Percentiles rank a stretch among this genome's conserved stretches.
Conservation (phyloP, 2,329 filamentous ascomycete species). For the Colletotrichum higginsianum region DNA sequence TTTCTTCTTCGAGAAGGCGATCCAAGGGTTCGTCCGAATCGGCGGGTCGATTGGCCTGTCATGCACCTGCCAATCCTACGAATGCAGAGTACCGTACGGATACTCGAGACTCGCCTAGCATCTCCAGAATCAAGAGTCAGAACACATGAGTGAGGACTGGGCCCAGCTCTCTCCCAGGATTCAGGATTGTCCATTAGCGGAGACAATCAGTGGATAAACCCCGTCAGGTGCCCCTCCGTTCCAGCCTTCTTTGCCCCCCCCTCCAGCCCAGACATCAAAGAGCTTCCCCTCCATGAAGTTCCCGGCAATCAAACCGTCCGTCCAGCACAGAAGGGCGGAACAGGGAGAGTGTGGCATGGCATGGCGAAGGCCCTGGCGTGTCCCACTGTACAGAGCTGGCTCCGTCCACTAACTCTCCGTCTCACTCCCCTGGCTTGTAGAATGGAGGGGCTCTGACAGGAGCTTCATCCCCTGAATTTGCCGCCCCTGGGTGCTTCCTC, state of each 20-base stretch:
- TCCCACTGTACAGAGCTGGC: slow-evolving; percentile 33
- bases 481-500: slow-evolving; percentile 1
- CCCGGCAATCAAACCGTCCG: slow-evolving; percentile 1
- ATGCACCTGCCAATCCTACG: slow-evolving; percentile 2
- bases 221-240: background rate
- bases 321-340: slow-evolving; percentile 1
- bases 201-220: slow-evolving; percentile 1
- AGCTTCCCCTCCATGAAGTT: slow-evolving; percentile 4
- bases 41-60: slow-evolving; percentile 12
- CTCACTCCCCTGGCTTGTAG: slow-evolving; percentile 1
- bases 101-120: no score
- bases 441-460: slow-evolving; percentile 26
- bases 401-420: background rate
- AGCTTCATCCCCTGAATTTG: slow-evolving; percentile 28
- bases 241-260: slow-evolving; percentile 8
- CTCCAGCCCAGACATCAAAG: slow-evolving; percentile 10
- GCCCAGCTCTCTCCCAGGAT: background rate
- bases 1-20: background rate
- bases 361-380: slow-evolving; percentile 23
- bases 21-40: slow-evolving; percentile 11
- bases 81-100: no score
- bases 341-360: slow-evolving; percentile 15
- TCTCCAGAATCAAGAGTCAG: background rate
- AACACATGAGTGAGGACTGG: background rate
- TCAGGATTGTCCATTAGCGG: slow-evolving; percentile 8